Conservation (phyloP, 495 filamentous ascomycete species). For the Penicillium pulvis region DNA sequence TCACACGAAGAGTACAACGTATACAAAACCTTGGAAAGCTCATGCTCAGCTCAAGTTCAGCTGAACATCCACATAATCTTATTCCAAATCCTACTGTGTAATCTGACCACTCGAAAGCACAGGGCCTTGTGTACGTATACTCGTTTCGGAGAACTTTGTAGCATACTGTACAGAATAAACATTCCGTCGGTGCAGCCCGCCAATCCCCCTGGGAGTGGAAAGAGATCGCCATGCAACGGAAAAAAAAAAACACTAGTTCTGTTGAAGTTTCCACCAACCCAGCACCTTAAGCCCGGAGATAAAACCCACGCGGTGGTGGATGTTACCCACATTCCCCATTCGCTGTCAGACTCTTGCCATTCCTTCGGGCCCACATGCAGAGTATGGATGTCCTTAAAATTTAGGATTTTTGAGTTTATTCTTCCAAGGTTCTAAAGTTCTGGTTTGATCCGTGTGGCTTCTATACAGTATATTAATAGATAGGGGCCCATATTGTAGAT, state of each 20-base stretch:
- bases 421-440: background rate
- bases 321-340: constrained; percentile 11
- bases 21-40: background rate
- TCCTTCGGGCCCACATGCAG: constrained; percentile 5
- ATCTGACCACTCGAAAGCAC: too few species aligned
- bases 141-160: background rate
- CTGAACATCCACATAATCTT: too few species aligned
- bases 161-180: background rate
- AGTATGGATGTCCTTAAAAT: background rate
- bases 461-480: background rate
- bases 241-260: constrained; percentile 13
- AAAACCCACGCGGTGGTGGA: constrained; percentile 3
- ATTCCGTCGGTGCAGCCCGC: background rate
- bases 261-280: constrained; percentile 14
- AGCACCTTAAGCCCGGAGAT: background rate
- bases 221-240: constrained; percentile 10
- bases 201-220: background rate
- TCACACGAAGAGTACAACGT: background rate
- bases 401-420: background rate
- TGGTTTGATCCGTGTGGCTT: background rate
- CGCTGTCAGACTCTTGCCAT: constrained; percentile 18
- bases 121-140: too few species aligned
- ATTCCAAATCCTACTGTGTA: too few species aligned
- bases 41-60: background rate
- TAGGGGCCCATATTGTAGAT: background rate